Conservation (phyloP, 2,329 filamentous ascomycete species). For the Cladophialophora chaetospira region DNA sequence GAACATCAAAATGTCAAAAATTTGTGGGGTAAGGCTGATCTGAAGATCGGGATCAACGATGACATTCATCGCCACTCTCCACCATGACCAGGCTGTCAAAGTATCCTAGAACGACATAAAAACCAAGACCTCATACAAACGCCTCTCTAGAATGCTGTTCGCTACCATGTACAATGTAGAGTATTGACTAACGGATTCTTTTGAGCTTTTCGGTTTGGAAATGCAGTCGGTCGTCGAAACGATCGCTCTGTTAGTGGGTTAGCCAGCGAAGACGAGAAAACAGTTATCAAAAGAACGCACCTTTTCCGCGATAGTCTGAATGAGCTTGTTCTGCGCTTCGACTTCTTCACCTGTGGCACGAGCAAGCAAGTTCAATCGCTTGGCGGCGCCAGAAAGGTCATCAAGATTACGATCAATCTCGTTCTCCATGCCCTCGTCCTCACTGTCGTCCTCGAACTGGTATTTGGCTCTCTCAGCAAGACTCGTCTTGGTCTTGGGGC, state of each 20-base stretch:
- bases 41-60: slow-evolving; percentile 23
- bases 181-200: slow-evolving; percentile 27
- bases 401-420: slow-evolving; percentile 70
- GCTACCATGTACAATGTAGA: not conserved
- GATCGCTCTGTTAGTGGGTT: slow-evolving; percentile 31
- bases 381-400: slow-evolving; percentile 62
- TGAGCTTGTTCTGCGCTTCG: slow-evolving; percentile 73
- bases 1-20: slow-evolving; percentile 12
- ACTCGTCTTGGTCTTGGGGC: slow-evolving; percentile 52
- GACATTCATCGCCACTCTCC: slow-evolving; percentile 8
- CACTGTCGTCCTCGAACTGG: slow-evolving; percentile 74
- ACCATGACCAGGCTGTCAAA: slow-evolving; percentile 5
- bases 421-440: slow-evolving; percentile 68
- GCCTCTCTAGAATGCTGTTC: not conserved
- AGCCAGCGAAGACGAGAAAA: slow-evolving; percentile 4
- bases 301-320: slow-evolving; percentile 78
- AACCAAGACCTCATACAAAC: not conserved
- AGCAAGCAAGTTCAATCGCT: slow-evolving; percentile 71
- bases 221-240: slow-evolving; percentile 33
- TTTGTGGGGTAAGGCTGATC: slow-evolving; percentile 20
- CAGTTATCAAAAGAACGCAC: slow-evolving; percentile 45
- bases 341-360: slow-evolving; percentile 74
- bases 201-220: slow-evolving; percentile 33
- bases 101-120: not conserved
- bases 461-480: slow-evolving; percentile 70